Evolutionary conservation across 1,139 yeast species (phyloP), one percentile per base, ranked within the genome.

Genomic region (Yamadazyma jaroonii): DNA sequence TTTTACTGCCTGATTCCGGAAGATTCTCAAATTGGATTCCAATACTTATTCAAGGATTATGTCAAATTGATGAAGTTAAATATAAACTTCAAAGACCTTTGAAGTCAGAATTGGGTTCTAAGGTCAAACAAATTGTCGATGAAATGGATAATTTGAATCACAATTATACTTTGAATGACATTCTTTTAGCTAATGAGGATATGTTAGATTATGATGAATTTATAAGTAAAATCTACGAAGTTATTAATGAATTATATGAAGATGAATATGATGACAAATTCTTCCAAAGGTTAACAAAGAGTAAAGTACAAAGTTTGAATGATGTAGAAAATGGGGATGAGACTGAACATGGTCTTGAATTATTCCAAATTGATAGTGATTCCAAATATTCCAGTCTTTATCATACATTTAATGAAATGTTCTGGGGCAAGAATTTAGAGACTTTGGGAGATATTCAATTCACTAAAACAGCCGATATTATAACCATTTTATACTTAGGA

Each of bases 371-470:
- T 9, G 74, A 70, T 23, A 32, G 47, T n/a, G 74, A 66, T 11
- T 37, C 51, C 6, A 47, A 70, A 25, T 49, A 50, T n/a, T 14
- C 48, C 2, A 53, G 51, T 14, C 46, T 70, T 13, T 60, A 62
- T 38, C 62, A 59, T 31, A 51, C 68, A 0, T 54, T 71, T 35
- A 60, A 62, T 45, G 58, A 52, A 29, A 50, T 70, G 41, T 65
- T 71, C 37, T 69, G 76, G 75, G 57, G 54, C 23, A 64, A 59
- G 15, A 64, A 61, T 31, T 54, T 55, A 25, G 61, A 59, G 22
- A 49, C 46, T 32, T 42, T 64, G 4, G 71, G 71, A 6, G 48
- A 47, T 24, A 54, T 67, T 30, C 46, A 59, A 22, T 60, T 66
- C 34, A 48, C 49, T 6, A 40, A 46, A 5, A 46, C 66, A 11